Base-by-base conservation (phyloP, 2,329 filamentous ascomycete species). In the Coniochaeta hoffmannii region DNA sequence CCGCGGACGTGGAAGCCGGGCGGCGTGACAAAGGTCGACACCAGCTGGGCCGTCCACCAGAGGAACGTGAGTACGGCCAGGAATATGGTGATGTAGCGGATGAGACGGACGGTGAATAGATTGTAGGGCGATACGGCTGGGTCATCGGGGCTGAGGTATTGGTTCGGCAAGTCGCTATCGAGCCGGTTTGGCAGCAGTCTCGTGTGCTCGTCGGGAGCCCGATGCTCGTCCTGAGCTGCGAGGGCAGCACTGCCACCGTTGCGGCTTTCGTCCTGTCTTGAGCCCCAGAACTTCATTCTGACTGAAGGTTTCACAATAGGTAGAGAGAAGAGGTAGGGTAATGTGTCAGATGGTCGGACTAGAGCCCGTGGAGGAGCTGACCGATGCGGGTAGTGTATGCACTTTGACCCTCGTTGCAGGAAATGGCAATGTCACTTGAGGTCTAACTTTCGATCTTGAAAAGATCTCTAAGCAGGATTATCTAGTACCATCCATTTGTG, bases 21-120 rank as follows among this genome's bases (percentile, higher is more conserved):
- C 14, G 91, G 91, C 54, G 89, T 96, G 62, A 95, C 86, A 72
- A 99, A 99, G 61, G 88, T 85, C 55, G 90, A 90, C 15, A 97
- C 84, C n/a, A 99, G 79, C 32, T 96, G 77, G 54, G 97, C 70
- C 10, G 90, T 80, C 93, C 94, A 97, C 93, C 93, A 97, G n/a
- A 90, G 65, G 65, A 95, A 90, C 55, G 85, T 89, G 63, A 92
- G 68, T 53, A 84, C 69, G 19, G 93, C 77, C 66, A 97, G 89
- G 35, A 90, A 64, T 55, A 96, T 77, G 5, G 90, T 93, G 58
- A 94, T 70, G 66, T 86, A 89, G 67, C 91, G 84, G 55, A 94
- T 77, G 50, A 88, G 82, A 17, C 94, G 87, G 52, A 99, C 88
- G 57, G 85, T 90, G 87, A 91, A 96, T 35, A 97, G 82, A 64